phyloP scores from a whole-genome alignment of 441 rosid genomes.

The Bruguiera hainesii region DNA sequence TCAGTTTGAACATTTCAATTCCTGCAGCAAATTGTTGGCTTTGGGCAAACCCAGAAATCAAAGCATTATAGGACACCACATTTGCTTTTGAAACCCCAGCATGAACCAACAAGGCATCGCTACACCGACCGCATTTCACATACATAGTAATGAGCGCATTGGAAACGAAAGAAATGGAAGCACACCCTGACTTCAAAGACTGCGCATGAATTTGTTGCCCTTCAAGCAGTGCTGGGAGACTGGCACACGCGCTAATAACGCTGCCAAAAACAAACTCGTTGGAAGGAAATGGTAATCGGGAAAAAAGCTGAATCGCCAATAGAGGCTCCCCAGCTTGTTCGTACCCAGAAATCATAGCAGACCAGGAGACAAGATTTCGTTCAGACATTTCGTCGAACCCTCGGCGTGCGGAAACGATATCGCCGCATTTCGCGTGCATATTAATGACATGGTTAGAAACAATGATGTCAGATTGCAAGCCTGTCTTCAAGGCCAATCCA shows the following conservation, averaged over 20 bases:
- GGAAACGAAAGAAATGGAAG: slow-evolving; percentile 39
- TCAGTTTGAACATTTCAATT: slow-evolving; percentile 34
- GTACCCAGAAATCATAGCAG: slow-evolving; percentile 65
- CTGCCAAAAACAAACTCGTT: slow-evolving; percentile 50
- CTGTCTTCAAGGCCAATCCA: slow-evolving; percentile 40
- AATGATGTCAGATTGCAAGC: slow-evolving; percentile 33
- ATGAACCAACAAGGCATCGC: slow-evolving; percentile 38
- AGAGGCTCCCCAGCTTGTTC: slow-evolving; percentile 37
- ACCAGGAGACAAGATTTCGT: slow-evolving; percentile 59
- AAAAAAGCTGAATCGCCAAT: slow-evolving; percentile 41
- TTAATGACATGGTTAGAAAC: slow-evolving; percentile 49
- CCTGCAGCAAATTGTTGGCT: slow-evolving; percentile 38
- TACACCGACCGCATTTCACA: slow-evolving; percentile 45
- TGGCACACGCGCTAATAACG: slow-evolving; percentile 43
- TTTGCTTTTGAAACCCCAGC: slow-evolving; percentile 26
- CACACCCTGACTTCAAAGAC: slow-evolving; percentile 43
- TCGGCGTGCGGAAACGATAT: slow-evolving; percentile 31
- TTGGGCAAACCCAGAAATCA: slow-evolving; percentile 55
- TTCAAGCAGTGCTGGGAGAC: slow-evolving; percentile 24
- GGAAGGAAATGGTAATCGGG: slow-evolving; percentile 35
- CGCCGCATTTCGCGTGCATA: slow-evolving; percentile 52
- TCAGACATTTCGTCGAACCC: slow-evolving; percentile 54
- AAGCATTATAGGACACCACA: slow-evolving; percentile 47
- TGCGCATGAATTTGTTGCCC: slow-evolving; percentile 58
- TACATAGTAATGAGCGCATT: slow-evolving; percentile 60